A percentile compares a stretch with the other conserved stretches of the same genome.
Conservation (phyloP, 257 asterid genomes). For the Cruciata laevipes region DNA sequence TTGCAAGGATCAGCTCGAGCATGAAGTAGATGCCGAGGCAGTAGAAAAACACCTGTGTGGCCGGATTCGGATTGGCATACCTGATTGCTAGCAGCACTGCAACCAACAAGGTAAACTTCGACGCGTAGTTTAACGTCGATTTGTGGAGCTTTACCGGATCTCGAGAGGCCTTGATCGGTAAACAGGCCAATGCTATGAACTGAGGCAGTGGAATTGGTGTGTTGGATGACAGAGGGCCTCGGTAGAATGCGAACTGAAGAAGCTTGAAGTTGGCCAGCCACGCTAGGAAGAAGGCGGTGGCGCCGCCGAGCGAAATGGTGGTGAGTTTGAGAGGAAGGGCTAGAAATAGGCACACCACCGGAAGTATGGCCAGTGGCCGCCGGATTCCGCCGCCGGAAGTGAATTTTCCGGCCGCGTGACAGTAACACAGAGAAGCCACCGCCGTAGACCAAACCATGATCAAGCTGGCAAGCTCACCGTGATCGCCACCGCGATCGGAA, state of each 20-base stretch:
- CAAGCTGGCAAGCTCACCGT: constrained; percentile 23
- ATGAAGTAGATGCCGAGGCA: constrained; percentile 16
- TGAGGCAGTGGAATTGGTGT: constrained; percentile 29
- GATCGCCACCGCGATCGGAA: constrained; percentile 24
- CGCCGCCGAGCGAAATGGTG: constrained; percentile 36
- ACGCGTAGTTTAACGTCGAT: constrained; percentile 15
- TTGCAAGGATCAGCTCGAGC: constrained; percentile 35
- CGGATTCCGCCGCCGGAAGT: constrained; percentile 18
- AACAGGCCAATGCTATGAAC: constrained; percentile 40
- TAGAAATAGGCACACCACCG: constrained; percentile 29
- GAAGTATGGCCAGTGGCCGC: constrained; percentile 34
- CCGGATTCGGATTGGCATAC: constrained; percentile 20
- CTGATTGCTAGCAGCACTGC: constrained; percentile 6
- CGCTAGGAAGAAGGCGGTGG: constrained; percentile 43
- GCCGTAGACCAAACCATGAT: constrained; percentile 34
- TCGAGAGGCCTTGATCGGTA: constrained; percentile 31
- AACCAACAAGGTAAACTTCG: constrained; percentile 18
- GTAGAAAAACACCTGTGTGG: constrained; percentile 14
- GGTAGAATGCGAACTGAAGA: constrained; percentile 35
- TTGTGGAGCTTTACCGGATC: constrained; percentile 10
- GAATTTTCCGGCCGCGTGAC: constrained; percentile 18
- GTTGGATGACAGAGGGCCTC: constrained; percentile 36
- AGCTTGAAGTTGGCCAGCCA: constrained; percentile 61
- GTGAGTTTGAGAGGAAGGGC: constrained; percentile 41
- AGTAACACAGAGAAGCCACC: constrained; percentile 29